Evolutionary conservation across 805 yeast genomes (phyloP).

Genomic region (Spencermartinsiella europaea): DNA sequence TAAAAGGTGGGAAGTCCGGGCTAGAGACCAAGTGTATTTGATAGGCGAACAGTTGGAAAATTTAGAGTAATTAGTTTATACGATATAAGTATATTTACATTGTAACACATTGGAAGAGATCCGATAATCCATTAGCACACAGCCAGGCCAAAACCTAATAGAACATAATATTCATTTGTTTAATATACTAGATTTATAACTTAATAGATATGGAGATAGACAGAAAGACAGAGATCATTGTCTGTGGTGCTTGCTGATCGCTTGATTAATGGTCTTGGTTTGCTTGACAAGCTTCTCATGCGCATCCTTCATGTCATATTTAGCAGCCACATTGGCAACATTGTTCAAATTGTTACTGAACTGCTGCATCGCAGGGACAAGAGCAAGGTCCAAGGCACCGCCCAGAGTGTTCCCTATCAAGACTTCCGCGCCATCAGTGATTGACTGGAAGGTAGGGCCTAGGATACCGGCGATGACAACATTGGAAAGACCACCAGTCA

Average conservation of each 20-base stretch:
- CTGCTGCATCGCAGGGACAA: slow-evolving; percentile 13
- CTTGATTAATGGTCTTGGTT: slow-evolving; percentile 1
- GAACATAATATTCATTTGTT: too few relatives aligned
- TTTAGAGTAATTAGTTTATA: slow-evolving; percentile 11
- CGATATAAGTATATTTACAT: slow-evolving; percentile 1
- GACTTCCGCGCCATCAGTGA: slow-evolving; percentile 32
- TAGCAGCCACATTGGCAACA: slow-evolving; percentile 20
- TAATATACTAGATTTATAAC: not conserved
- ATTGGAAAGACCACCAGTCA: slow-evolving; percentile 23
- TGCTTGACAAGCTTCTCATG: slow-evolving; percentile 16
- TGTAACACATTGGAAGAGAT: not conserved
- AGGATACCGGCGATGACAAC: slow-evolving; percentile 20
- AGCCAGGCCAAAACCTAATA: too few relatives aligned
- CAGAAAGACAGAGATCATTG: not conserved
- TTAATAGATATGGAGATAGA: not conserved
- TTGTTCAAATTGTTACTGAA: slow-evolving; percentile 6
- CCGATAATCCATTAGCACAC: too few relatives aligned
- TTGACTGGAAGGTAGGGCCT: slow-evolving; percentile 31
- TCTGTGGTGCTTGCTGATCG: not conserved
- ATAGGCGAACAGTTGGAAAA: slow-evolving; percentile 33
- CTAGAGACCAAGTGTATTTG: slow-evolving; percentile 31
- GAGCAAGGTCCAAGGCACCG: slow-evolving; percentile 8
- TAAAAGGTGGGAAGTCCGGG: slow-evolving; percentile 14
- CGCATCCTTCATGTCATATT: slow-evolving; percentile 13
- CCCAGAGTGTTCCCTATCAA: slow-evolving; percentile 23